Percentiles rank a stretch among this genome's conserved stretches.
Conservation (phyloP, 345 rosid genomes). For the Laguncularia racemosa region DNA sequence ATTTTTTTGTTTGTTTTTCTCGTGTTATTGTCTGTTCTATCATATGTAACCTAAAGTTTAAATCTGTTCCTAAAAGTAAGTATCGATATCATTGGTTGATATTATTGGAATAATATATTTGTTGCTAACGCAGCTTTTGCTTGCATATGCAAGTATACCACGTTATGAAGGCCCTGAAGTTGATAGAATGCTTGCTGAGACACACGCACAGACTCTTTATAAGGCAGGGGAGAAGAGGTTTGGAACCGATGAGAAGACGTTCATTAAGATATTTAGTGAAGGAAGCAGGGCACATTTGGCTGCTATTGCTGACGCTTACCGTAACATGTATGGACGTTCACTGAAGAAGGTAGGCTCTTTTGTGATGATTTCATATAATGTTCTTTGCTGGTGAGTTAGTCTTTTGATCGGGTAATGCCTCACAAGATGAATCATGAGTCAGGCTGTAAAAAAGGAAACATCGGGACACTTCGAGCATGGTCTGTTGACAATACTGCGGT, state of each 20-base stretch:
- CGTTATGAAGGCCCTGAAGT: conserved; percentile 52
- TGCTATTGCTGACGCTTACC: conserved; percentile 34
- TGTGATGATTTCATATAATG: background rate
- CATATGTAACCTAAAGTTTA: too few species aligned
- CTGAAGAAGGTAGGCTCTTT: conserved; percentile 46
- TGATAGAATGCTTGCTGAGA: conserved; percentile 26
- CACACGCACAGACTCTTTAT: conserved; percentile 50
- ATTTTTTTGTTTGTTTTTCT: too few species aligned
- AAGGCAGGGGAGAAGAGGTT: conserved; percentile 60
- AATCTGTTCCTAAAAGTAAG: too few species aligned
- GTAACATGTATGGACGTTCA: conserved; percentile 32
- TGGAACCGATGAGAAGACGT: conserved; percentile 67
- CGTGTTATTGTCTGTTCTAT: too few species aligned
- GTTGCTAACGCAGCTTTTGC: conserved; percentile 32
- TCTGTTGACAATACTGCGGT: conserved; percentile 40
- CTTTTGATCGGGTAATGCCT: too few species aligned
- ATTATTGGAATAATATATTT: too few species aligned
- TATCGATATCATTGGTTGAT: too few species aligned
- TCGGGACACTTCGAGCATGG: conserved; percentile 48
- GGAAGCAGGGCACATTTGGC: conserved; percentile 60
- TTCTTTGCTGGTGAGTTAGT: background rate
- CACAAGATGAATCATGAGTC: conserved; percentile 1
- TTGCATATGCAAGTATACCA: conserved; percentile 34
- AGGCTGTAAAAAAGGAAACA: conserved; percentile 61
- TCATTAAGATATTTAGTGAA: conserved; percentile 42